These are phyloP conservation scores for Dipteronia dyeriana DNA, from an alignment of 345 rosid genomes.

Conservation along the genomic window DNA sequence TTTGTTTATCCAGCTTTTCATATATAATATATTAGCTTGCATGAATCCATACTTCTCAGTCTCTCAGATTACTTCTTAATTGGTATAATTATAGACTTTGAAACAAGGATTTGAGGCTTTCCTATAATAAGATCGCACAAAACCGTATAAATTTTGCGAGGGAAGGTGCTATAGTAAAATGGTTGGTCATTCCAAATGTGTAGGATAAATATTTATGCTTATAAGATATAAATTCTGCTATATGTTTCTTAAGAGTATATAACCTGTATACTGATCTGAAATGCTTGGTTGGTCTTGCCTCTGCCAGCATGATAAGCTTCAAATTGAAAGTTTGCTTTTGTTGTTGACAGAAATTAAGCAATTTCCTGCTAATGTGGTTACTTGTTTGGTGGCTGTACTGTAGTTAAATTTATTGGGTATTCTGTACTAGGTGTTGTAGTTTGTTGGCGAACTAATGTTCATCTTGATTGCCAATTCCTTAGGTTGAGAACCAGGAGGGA, in stretches of 20 bases:
- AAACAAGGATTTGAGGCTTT: too few species aligned
- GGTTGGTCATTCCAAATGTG: background rate
- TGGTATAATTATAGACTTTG: too few species aligned
- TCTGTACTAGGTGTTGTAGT: too few species aligned
- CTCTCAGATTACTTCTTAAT: too few species aligned
- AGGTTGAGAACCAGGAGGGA: constrained; percentile 99
- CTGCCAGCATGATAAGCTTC: background rate
- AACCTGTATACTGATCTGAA: constrained; percentile 3
- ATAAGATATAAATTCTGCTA: background rate
- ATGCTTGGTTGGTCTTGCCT: background rate
- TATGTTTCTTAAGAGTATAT: background rate
- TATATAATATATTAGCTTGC: too few species aligned
- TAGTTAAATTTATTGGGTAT: too few species aligned
- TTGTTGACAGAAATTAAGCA: background rate
- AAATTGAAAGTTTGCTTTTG: background rate
- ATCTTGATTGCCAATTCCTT: background rate
- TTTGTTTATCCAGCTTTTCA: too few species aligned
- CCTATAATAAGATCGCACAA: too few species aligned
- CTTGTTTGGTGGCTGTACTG: too few species aligned
- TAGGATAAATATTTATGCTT: background rate
- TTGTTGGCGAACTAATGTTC: too few species aligned
- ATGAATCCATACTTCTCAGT: too few species aligned
- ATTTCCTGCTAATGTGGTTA: too few species aligned
- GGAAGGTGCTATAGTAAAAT: background rate
- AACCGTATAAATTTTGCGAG: background rate